Conservation (phyloP, 2,329 filamentous ascomycete genomes). For the Arthrobotrys musiformis region DNA sequence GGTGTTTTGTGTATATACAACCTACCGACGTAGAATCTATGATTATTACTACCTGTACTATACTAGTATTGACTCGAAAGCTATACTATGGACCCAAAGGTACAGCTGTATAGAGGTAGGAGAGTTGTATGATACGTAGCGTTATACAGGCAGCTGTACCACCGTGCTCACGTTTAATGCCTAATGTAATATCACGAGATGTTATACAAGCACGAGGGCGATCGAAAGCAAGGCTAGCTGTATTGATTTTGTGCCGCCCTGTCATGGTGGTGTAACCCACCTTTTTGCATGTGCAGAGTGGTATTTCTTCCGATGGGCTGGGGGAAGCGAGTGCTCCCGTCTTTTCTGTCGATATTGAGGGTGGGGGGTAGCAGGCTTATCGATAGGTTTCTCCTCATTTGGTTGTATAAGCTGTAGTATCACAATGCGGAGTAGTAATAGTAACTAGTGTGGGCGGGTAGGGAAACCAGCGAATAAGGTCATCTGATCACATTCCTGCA, state of each 20-base stretch:
- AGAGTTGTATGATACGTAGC: neutral
- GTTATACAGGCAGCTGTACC: neutral
- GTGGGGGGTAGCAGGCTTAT: neutral
- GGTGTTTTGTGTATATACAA: neutral
- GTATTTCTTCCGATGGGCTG: constrained; percentile 8
- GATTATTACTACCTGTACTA: no score
- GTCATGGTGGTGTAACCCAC: no score
- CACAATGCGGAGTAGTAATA: neutral
- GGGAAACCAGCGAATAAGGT: neutral
- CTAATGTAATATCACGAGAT: neutral
- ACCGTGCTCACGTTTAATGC: neutral
- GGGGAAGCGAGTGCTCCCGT: constrained; percentile 14
- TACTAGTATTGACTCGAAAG: no score
- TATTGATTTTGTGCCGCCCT: no score
- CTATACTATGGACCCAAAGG: no score
- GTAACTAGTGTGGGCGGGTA: neutral
- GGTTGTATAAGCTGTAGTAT: neutral
- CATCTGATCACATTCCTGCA: constrained; percentile 42
- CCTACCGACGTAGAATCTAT: no score
- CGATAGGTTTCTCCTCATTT: neutral
- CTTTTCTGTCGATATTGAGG: neutral
- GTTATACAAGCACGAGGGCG: no score
- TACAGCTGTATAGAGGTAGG: neutral
- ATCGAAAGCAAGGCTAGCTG: neutral
- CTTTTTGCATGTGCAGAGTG: no score